Conservation (phyloP, 768 basidiomycete species). For the Asterophora parasitica region DNA sequence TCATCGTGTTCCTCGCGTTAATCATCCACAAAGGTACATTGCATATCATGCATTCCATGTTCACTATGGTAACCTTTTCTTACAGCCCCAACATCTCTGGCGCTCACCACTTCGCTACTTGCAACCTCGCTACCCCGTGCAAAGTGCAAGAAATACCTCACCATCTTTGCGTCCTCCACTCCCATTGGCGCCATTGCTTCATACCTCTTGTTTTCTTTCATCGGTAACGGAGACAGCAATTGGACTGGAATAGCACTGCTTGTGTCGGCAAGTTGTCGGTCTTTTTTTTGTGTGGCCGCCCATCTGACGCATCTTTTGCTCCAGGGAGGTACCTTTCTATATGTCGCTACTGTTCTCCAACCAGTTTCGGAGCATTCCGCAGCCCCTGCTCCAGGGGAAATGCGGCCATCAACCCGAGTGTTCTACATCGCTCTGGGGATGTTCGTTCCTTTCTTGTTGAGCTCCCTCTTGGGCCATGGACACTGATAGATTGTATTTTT, state of each 20-base stretch:
- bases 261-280: slow-evolving; percentile 60
- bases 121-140: slow-evolving; percentile 62
- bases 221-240: slow-evolving; percentile 41
- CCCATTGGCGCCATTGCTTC: slow-evolving; percentile 79
- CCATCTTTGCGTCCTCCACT: slow-evolving; percentile 79
- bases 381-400: slow-evolving; percentile 32
- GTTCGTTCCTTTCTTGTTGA: slow-evolving; percentile 61
- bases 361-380: slow-evolving; percentile 51
- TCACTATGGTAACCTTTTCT: not conserved
- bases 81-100: slow-evolving; percentile 86
- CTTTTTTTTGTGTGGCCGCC: not conserved
- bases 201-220: slow-evolving; percentile 57
- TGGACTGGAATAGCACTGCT: slow-evolving; percentile 79
- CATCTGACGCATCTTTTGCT: not conserved
- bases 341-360: slow-evolving; percentile 90
- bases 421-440: slow-evolving; percentile 62
- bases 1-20: slow-evolving; percentile 88
- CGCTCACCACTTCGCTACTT: slow-evolving; percentile 82
- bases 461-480: slow-evolving; percentile 57
- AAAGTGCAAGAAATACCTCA: slow-evolving; percentile 70
- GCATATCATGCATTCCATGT: not conserved
- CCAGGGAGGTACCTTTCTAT: slow-evolving; percentile 93
- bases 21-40: slow-evolving; percentile 80
- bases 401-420: slow-evolving; percentile 43
- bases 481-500: slow-evolving; percentile 29